phyloP scores from a whole-genome alignment of 1,284 basidiomycete species.

The Sanghuangporus sanghuang region DNA sequence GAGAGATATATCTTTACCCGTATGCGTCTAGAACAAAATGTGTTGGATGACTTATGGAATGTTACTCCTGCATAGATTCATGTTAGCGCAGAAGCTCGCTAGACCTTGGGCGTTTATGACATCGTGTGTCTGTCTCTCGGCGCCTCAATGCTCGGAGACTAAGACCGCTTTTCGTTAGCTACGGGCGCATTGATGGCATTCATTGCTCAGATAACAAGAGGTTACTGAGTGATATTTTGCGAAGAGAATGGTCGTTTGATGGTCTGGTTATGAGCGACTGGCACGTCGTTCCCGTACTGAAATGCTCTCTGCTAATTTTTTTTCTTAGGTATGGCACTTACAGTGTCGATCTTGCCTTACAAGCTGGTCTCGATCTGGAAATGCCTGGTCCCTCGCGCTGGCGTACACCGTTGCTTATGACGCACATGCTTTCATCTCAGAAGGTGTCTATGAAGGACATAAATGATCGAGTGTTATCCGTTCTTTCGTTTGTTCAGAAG shows the following conservation, averaged over 20 bases:
- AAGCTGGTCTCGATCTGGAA: conserved; percentile 65
- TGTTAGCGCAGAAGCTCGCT: conserved; percentile 57
- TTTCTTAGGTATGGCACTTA: conserved; percentile 55
- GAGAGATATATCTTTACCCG: conserved; percentile 70
- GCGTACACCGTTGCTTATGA: conserved; percentile 51
- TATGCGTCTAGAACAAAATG: conserved; percentile 28
- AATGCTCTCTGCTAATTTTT: conserved; percentile 11
- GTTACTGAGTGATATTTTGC: conserved; percentile 53
- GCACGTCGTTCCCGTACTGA: conserved; percentile 28
- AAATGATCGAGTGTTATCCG: conserved; percentile 48
- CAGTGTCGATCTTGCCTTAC: conserved; percentile 50
- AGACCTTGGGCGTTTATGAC: conserved; percentile 63
- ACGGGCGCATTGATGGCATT: conserved; percentile 56
- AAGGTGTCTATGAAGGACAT: conserved; percentile 50
- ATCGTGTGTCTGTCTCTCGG: conserved; percentile 33
- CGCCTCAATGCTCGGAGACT: not conserved
- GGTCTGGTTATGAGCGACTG: conserved; percentile 67
- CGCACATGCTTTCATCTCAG: conserved; percentile 50
- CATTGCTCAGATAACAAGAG: conserved; percentile 58
- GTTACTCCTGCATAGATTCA: conserved; percentile 38
- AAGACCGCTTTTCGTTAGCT: conserved; percentile 33
- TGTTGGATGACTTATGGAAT: not conserved
- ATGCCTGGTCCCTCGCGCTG: conserved; percentile 66
- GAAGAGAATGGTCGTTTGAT: conserved; percentile 63
- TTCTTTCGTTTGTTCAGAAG: conserved; percentile 55